Evolutionary conservation across 2,329 filamentous ascomycete species (phyloP), one percentile per base, ranked within the genome.

Genomic region (Ploettnerulaceae sp.): DNA sequence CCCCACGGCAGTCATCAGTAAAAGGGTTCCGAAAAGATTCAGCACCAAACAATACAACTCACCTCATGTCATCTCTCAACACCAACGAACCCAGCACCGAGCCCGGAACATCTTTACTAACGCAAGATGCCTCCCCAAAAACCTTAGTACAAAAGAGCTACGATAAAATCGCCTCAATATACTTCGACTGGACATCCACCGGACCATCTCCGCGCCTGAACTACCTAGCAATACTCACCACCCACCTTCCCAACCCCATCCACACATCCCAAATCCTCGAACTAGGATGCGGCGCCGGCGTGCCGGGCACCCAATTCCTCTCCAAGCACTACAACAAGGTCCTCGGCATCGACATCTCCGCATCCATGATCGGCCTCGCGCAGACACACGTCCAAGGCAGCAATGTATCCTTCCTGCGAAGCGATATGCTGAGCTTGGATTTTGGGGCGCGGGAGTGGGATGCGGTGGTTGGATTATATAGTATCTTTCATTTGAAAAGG

Each of bases 401-500:
- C 68, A 1, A 48, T 66, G 3, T 33, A 2, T 15, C 39, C 5
- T 41, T 54, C n/a, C 32, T 46, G 6, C 52, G 63, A 12, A 68
- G 66, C 2, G 70, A 73, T 44, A 73, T 73, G 71, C 61, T 67
- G 47, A 51, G 47, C 0, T 58, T 73, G 1, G 43, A 58, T 1
- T 70, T 72, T 48, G 48, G 45, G 0, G 24, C 44, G 0, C 52
- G 48, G 1, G 56, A 57, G 0, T 66, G 73, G 44, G 61, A 70
- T 46, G 70, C 67, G 2, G 67, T 72, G 2, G 53, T 67, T 4
- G 69, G 60, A 0, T 66, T 73, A 51, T 73, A 72, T 50, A 68
- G 67, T 2, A 65, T 73, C 36, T 64, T 72, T 15, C 71, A 73
- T 46, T 55, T 73, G 2, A 69, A 69, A 2, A 61, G 66, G 6